Percentiles rank a stretch among this genome's conserved stretches.
Conservation (phyloP, 805 yeast genomes). For the Ogataea sp. region DNA sequence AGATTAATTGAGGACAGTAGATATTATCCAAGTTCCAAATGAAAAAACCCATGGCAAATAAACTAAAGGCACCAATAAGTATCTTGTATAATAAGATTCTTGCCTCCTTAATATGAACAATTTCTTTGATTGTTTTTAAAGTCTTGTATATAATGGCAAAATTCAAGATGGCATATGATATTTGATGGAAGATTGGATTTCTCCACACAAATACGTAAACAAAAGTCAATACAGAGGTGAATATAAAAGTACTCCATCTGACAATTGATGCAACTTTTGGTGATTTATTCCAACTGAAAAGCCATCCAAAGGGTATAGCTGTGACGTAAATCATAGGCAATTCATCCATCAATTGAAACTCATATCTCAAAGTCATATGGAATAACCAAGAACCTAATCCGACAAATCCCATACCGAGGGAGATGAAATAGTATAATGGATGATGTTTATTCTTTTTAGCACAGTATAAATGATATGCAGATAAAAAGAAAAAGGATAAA, state of each 20-base stretch:
- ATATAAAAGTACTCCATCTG: conserved; percentile 20
- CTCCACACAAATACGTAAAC: conserved; percentile 61
- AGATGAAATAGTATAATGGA: conserved; percentile 57
- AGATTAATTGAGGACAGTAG: conserved; percentile 53
- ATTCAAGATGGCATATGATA: conserved; percentile 73
- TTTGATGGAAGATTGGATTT: conserved; percentile 86
- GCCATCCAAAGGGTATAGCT: conserved; percentile 67
- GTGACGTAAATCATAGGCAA: conserved; percentile 98
- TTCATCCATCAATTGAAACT: conserved; percentile 88
- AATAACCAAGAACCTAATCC: conserved; percentile 94
- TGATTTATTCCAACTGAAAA: conserved; percentile 23
- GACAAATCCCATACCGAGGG: conserved; percentile 77
- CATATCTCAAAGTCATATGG: conserved; percentile 91
- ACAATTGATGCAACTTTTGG: conserved; percentile 9
- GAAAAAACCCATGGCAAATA: conserved; percentile 66
- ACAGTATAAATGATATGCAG: conserved; percentile 36
- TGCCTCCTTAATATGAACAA: conserved; percentile 13
- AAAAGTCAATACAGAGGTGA: conserved; percentile 44
- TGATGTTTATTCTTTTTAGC: conserved; percentile 58
- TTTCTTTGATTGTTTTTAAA: conserved; percentile 12
- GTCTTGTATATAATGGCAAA: conserved; percentile 64
- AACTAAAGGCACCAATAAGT: conserved; percentile 20
- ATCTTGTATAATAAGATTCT: conserved; percentile 19
- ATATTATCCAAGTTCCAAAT: conserved; percentile 89
- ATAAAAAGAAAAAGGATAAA: conserved; percentile 23